These are phyloP conservation scores for Cerioporus squamosus DNA, from an alignment of 1,284 basidiomycete genomes.

Conservation along the genomic window DNA sequence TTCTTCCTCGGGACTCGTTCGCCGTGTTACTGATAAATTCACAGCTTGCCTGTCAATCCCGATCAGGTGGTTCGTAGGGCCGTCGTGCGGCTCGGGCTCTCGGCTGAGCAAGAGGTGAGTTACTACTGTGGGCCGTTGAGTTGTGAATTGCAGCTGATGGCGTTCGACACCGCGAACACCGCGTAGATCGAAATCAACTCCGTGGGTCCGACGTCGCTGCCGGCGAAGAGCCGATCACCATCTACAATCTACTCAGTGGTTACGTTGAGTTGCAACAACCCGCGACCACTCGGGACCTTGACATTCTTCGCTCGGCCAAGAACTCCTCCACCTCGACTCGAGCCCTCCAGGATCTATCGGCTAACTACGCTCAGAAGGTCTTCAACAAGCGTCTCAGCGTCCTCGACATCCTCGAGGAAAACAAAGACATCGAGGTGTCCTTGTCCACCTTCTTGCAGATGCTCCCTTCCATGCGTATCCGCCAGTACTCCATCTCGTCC, in stretches of 20 bases:
- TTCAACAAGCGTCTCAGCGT: constrained; percentile 45
- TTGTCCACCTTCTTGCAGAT: constrained; percentile 45
- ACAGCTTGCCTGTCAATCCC: constrained; percentile 48
- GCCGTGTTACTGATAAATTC: background rate
- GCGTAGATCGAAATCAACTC: constrained; percentile 44
- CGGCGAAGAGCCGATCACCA: constrained; percentile 41
- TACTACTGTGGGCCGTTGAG: background rate
- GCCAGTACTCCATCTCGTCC: constrained; percentile 59
- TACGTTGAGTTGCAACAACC: constrained; percentile 55
- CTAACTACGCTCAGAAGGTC: constrained; percentile 41
- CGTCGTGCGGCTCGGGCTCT: constrained; percentile 43
- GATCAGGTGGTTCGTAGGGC: constrained; percentile 44
- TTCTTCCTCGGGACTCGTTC: background rate
- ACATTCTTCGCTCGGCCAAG: constrained; percentile 26
- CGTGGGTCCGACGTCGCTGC: constrained; percentile 45
- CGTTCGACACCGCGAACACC: background rate
- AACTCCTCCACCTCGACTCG: constrained; percentile 20
- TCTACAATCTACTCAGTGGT: constrained; percentile 44
- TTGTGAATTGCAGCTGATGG: background rate
- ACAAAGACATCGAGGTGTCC: constrained; percentile 43
- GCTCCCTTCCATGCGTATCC: constrained; percentile 52
- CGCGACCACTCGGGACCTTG: constrained; percentile 45
- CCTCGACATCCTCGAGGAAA: constrained; percentile 50
- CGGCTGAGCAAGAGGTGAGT: constrained; percentile 47
- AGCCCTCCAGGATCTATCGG: constrained; percentile 33